These are phyloP conservation scores for Penicillium hesseltinei DNA, from an alignment of 2,329 filamentous ascomycete species.

Conservation along the genomic window DNA sequence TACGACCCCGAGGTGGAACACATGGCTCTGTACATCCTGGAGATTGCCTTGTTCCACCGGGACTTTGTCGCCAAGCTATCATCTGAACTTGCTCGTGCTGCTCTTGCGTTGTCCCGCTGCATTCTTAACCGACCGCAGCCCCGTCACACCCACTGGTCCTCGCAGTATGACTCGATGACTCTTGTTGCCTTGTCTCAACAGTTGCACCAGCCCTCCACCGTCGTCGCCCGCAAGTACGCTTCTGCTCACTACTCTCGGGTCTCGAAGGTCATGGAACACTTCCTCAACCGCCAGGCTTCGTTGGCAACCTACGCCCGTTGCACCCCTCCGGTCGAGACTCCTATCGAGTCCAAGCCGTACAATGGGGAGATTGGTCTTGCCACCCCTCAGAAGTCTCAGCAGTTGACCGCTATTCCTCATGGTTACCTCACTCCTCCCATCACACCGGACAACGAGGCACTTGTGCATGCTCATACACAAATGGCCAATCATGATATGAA, in stretches of 20 bases:
- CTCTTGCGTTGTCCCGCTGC: conserved; percentile 79
- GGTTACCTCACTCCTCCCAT: conserved; percentile 51
- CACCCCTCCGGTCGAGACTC: conserved; percentile 41
- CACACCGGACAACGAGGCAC: conserved; percentile 46
- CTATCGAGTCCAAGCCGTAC: conserved; percentile 41
- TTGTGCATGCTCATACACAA: conserved; percentile 34
- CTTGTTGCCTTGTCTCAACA: conserved; percentile 64
- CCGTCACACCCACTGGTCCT: conserved; percentile 71
- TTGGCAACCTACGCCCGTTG: conserved; percentile 48
- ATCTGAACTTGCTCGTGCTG: conserved; percentile 84
- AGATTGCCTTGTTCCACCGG: conserved; percentile 93
- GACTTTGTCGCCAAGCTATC: conserved; percentile 93
- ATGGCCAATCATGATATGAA: conserved; percentile 34
- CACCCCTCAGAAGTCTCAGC: conserved; percentile 43
- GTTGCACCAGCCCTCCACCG: conserved; percentile 64
- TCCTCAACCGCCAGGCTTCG: conserved; percentile 63
- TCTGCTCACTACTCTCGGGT: conserved; percentile 64
- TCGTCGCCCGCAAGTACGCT: conserved; percentile 67
- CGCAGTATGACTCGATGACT: conserved; percentile 51
- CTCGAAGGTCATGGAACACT: conserved; percentile 63
- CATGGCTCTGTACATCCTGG: conserved; percentile 90
- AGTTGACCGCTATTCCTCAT: conserved; percentile 36
- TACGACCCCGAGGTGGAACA: conserved; percentile 88
- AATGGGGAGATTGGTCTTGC: conserved; percentile 43
- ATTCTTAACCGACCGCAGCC: conserved; percentile 79